phyloP scores from a whole-genome alignment of 177 flowering plant species.

The Vitis hybrid region DNA sequence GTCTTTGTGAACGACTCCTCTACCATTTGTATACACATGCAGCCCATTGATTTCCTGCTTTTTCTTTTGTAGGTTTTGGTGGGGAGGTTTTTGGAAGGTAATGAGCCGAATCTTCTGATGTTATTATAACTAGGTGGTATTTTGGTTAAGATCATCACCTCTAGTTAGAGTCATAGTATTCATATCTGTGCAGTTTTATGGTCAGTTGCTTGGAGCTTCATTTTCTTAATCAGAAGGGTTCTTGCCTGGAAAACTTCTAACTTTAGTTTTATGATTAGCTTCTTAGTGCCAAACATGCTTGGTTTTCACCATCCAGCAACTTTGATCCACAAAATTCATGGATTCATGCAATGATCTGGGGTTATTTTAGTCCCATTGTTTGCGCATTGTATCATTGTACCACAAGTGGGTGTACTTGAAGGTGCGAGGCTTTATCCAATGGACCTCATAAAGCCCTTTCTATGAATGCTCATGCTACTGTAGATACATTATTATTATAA shows the following conservation, averaged over 20 bases:
- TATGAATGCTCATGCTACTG: no score
- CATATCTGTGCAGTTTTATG: background rate
- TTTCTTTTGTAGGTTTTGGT: slow-evolving; percentile 77
- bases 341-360: no score
- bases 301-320: no score
- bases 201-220: background rate
- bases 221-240: background rate
- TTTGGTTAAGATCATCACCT: background rate
- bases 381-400: no score
- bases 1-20: background rate
- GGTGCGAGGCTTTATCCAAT: no score
- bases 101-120: background rate
- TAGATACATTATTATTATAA: no score
- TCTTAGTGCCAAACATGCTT: background rate
- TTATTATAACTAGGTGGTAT: background rate
- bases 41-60: slow-evolving; percentile 6
- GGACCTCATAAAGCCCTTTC: no score
- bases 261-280: background rate
- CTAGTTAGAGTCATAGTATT: background rate
- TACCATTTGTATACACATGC: background rate
- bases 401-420: no score
- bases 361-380: background rate
- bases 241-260: background rate
- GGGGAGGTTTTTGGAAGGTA: slow-evolving; percentile 97
- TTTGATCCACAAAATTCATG: no score